Evolutionary conservation across 345 rosid genomes (phyloP).

Genomic region (Syzygium grande): DNA sequence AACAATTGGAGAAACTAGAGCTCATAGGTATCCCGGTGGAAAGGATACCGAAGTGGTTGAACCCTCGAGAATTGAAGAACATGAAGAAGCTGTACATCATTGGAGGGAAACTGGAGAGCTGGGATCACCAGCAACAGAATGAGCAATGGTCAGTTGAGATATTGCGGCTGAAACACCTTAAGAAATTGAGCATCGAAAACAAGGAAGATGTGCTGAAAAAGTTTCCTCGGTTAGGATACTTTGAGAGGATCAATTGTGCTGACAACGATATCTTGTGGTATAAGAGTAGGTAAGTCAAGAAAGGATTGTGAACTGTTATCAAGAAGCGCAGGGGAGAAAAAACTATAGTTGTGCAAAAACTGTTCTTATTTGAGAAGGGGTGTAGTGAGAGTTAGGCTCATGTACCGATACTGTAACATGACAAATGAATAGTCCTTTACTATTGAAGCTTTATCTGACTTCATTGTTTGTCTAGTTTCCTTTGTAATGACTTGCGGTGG

Average conservation of each 20-base stretch:
- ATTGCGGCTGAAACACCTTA: neutral
- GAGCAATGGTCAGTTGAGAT: neutral
- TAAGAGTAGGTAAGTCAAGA: neutral
- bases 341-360: neutral
- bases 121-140: neutral
- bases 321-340: neutral
- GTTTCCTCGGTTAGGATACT: neutral
- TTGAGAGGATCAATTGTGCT: neutral
- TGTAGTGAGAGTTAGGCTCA: neutral
- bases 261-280: neutral
- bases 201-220: neutral
- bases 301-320: neutral
- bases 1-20: neutral
- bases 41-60: neutral
- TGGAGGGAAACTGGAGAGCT: neutral
- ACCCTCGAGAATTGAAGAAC: neutral
- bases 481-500: neutral
- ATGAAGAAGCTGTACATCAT: neutral
- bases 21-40: neutral
- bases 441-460: neutral
- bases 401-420: neutral
- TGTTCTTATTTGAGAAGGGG: neutral
- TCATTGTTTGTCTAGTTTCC: neutral
- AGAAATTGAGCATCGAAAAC: neutral
- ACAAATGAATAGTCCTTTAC: neutral